Evolutionary conservation across 805 yeast species (phyloP).

Genomic region (Monosporozyma aquatica): DNA sequence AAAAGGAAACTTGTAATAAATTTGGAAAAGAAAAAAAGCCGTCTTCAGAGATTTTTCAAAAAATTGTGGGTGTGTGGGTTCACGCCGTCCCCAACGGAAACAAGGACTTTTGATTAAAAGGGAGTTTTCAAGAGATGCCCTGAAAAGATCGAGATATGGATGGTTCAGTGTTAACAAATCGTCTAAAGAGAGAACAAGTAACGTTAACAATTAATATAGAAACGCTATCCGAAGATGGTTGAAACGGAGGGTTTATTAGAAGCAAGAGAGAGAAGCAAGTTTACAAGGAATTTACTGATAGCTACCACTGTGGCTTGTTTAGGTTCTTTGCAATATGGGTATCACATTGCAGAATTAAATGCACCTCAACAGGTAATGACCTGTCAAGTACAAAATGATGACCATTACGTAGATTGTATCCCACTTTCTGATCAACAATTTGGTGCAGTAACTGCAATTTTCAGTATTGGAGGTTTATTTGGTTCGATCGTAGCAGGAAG

Average conservation of each 20-base stretch:
- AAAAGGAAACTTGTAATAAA: no score
- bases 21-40: no score
- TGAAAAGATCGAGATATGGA: no score
- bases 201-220: no score
- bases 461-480: constrained; percentile 74
- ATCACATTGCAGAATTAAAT: constrained; percentile 89
- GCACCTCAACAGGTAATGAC: constrained; percentile 72
- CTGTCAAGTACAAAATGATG: constrained; percentile 34
- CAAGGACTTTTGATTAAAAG: background rate
- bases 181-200: no score
- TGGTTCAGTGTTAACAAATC: no score
- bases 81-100: background rate
- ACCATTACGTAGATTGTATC: constrained; percentile 39
- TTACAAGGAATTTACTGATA: constrained; percentile 3
- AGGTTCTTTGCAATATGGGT: constrained; percentile 84
- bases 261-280: background rate
- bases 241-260: constrained; percentile 1
- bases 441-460: constrained; percentile 70
- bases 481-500: constrained; percentile 65
- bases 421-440: constrained; percentile 46
- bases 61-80: background rate
- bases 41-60: no score
- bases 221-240: background rate
- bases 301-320: constrained; percentile 45
- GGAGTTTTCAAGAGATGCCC: no score